Evolutionary conservation across 2,329 filamentous ascomycete species (phyloP).

Genomic region (Aspergillus fumigatiaffinis): DNA sequence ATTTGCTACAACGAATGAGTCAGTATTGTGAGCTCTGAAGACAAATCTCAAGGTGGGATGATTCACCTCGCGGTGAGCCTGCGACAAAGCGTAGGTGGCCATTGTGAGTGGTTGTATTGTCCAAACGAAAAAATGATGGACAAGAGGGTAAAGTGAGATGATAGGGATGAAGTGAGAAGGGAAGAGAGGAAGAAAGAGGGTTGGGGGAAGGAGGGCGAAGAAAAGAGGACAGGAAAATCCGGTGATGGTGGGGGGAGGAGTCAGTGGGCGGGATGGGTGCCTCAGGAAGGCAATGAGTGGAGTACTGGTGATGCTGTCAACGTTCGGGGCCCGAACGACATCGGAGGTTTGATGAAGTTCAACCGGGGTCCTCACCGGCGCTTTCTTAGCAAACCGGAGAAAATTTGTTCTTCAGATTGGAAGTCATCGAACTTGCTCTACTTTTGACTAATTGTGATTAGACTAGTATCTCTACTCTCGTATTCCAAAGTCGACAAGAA

Average conservation of each 20-base stretch:
- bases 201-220: slow-evolving; percentile 6
- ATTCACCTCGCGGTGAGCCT: slow-evolving; percentile 62
- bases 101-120: slow-evolving; percentile 29
- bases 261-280: neutral
- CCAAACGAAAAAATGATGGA: slow-evolving; percentile 2
- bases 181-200: slow-evolving; percentile 9
- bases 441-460: neutral
- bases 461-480: neutral
- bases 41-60: slow-evolving; percentile 8
- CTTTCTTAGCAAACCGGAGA: neutral
- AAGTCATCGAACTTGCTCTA: neutral
- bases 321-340: neutral
- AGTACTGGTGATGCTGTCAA: neutral
- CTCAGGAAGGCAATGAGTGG: neutral
- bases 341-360: neutral
- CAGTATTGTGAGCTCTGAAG: slow-evolving; percentile 21
- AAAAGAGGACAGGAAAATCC: slow-evolving; percentile 1
- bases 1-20: slow-evolving; percentile 65
- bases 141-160: slow-evolving; percentile 3
- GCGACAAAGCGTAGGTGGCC: slow-evolving; percentile 59
- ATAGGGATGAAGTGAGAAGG: slow-evolving; percentile 8
- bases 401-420: neutral
- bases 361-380: neutral
- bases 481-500: too few relatives aligned
- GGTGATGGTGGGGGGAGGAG: neutral